Base-by-base conservation (phyloP, 2,329 filamentous ascomycete genomes). In the Chaetomiaceae sp. region DNA sequence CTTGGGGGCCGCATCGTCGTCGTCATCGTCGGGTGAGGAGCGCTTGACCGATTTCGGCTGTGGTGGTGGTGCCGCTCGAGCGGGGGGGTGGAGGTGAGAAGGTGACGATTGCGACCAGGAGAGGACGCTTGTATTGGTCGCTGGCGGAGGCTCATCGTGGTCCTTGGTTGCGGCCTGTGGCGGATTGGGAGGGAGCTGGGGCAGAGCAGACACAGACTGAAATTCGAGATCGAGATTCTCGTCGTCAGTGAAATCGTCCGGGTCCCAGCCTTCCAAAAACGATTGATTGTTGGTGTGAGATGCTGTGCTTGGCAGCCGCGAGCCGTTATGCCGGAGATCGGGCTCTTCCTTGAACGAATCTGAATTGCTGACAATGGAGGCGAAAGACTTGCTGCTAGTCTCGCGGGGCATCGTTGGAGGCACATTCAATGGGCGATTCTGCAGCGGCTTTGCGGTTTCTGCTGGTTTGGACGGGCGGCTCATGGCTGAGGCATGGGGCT, bases 161-260 rank as follows among this genome's bases (percentile, higher is more conserved):
- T 47, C 27, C 19, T 46, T 17, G 12, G 40, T 17, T 15, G 36
- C 17, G 23, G 48, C 17, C 9, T 29, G 45, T 5, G 51, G 61
- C 59, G n/a, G 63, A 27, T 25, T 57, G 37, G 54, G 61, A 54
- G 55, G 62, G 51, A 58, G 63, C 11, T 64, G 52, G 7, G 75
- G 75, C 3, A 82, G 75, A 2, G 79, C 73, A 1, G 74, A 69
- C 0, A 84, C 82, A 54, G 82, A 77, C 54, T 88, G 78, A 47
- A 84, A 79, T 58, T 91, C 80, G 19, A 88, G 70, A 57, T 89
- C 88, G 22, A 95, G 75, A 51, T 90, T 81, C 19, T 85, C 79
- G 61, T 96, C 91, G 65, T 92, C 88, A 63, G 90, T 89, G 61
- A 95, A 94, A 65, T 96, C 91, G 62, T 92, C 85, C 58, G 91